phyloP scores from a whole-genome alignment of 2,329 filamentous ascomycete genomes.

The Fusarium euwallaceae region DNA sequence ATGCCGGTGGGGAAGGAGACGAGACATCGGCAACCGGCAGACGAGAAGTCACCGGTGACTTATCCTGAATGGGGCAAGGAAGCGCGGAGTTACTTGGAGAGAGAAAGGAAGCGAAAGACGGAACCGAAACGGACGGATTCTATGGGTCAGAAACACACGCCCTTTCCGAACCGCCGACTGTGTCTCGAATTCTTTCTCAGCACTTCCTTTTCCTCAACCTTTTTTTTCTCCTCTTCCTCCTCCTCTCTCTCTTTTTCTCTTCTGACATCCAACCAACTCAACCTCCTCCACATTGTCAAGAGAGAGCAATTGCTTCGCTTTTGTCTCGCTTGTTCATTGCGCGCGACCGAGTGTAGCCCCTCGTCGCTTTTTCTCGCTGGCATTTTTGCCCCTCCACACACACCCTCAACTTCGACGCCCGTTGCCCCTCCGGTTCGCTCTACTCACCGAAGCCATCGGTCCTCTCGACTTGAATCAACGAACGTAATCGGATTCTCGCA shows the following conservation, averaged over 20 bases:
- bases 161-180: slow-evolving; percentile 43
- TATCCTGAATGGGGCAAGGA: slow-evolving; percentile 30
- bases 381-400: slow-evolving; percentile 34
- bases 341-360: slow-evolving; percentile 26
- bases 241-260: slow-evolving; percentile 5
- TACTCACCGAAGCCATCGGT: slow-evolving; percentile 17
- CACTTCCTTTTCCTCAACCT: slow-evolving; percentile 29
- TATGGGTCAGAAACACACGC: slow-evolving; percentile 41
- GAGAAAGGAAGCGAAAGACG: slow-evolving; percentile 24
- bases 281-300: background rate
- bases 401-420: slow-evolving; percentile 10
- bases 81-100: slow-evolving; percentile 28
- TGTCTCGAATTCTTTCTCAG: slow-evolving; percentile 17
- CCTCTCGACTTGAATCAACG: slow-evolving; percentile 12
- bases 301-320: slow-evolving; percentile 31
- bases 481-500: slow-evolving; percentile 38
- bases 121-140: slow-evolving; percentile 41
- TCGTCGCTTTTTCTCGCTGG: slow-evolving; percentile 29
- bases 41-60: slow-evolving; percentile 28
- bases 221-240: slow-evolving; percentile 13
- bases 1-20: slow-evolving; percentile 9
- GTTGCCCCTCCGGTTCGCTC: slow-evolving; percentile 35
- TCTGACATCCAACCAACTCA: slow-evolving; percentile 5
- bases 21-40: slow-evolving; percentile 15
- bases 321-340: slow-evolving; percentile 30